Percentiles rank a stretch among this genome's conserved stretches.
Conservation (phyloP, 345 rosid genomes). For the Draba incana region DNA sequence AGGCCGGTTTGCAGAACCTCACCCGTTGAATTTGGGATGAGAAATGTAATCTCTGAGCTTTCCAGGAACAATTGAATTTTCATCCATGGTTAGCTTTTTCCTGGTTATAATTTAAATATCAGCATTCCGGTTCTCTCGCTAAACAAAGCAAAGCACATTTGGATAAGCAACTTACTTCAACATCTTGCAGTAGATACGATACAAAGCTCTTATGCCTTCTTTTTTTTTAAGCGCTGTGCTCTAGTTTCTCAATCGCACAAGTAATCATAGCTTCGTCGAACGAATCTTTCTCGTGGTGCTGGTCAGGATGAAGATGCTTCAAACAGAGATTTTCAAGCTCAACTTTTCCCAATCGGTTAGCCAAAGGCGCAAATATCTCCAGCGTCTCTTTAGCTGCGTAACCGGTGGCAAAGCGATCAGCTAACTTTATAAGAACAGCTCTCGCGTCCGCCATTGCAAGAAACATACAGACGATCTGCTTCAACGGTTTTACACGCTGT, state of each 20-base stretch:
- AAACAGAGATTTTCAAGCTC: constrained; percentile 89
- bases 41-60: constrained; percentile 83
- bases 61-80: constrained; percentile 91
- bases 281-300: constrained; percentile 66
- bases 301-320: constrained; percentile 84
- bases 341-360: constrained; percentile 92
- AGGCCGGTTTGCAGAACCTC: constrained; percentile 28
- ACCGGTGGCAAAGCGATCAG: constrained; percentile 77
- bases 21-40: constrained; percentile 89
- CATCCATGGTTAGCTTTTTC: constrained; percentile 82
- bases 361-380: constrained; percentile 92
- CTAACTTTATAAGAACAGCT: constrained; percentile 92
- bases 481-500: constrained; percentile 82
- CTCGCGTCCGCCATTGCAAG: constrained; percentile 97
- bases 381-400: constrained; percentile 97
- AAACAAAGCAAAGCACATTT: no score
- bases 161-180: no score
- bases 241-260: constrained; percentile 67
- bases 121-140: no score
- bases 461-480: constrained; percentile 96
- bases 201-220: constrained; percentile 90
- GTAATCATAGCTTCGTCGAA: constrained; percentile 71
- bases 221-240: constrained; percentile 65
- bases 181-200: constrained; percentile 77
- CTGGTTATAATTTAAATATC: constrained; percentile 45